Evolutionary conservation across 176 grass and related monocot genomes (phyloP), one percentile per base, ranked within the genome.

Genomic region (Pharus latifolius): DNA sequence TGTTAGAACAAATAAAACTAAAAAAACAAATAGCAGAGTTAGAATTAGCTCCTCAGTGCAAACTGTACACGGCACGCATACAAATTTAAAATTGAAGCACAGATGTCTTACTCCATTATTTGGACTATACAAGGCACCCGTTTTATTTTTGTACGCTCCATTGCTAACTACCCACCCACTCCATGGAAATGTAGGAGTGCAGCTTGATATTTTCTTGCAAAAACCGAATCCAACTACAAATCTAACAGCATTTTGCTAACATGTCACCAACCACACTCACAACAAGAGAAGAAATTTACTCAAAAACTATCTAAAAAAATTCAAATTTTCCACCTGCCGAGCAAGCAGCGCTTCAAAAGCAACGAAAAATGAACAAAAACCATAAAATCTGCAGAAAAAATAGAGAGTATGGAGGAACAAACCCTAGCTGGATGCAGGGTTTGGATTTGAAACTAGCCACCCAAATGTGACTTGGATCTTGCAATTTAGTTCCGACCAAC

Each of bases 381-480:
- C n/a, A n/a, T 49, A 15, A 10, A 1, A 10, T 25, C 0, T 0
- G 47, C 33, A 10, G 10, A 10, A 13, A 38, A 13, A 25, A 33
- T 3, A 15, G 35, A 54, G 22, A 47, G 28, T 42, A 40, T 32
- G 15, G 1, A 44, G 17, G 33, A 24, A 44, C 56, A 35, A 27
- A 74, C 29, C 72, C 57, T 75, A n/a, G 72, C 11, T 3, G 31
- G 63, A 75, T 12, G 57, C 46, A 45, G 47, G 59, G 68, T 11
- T 6, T 10, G 15, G 70, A 10, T 1, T 29, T 2, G 12, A 18
- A 49, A 11, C 59, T 4, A 33, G 0, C 32, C 24, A 24, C 59
- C 23, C 33, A 1, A 53, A 65, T 6, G 53, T 51, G 3, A 23
- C 48, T n/a, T 13, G 44, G 71, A 62, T 26, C 30, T 34, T 29